Base-by-base conservation (phyloP, 208 protist species). In the Plasmodiophora brassicae region DNA sequence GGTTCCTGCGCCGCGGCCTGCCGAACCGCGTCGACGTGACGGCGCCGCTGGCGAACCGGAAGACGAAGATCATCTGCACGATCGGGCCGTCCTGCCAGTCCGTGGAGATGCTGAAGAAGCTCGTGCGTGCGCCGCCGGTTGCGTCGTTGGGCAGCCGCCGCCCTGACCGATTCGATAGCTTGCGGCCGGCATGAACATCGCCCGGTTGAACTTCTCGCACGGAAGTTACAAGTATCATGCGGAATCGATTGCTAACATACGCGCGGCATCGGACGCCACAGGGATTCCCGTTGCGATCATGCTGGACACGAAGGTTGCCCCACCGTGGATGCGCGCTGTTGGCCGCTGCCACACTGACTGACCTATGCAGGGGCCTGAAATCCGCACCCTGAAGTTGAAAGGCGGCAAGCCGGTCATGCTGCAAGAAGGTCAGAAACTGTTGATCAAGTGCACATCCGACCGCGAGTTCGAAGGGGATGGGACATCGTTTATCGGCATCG, bases 401-500 rank as follows among this genome's bases (percentile, higher is more conserved):
- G 84, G 86, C 38, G 93, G 91, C 88, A 92, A 92, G 54, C 93
- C 94, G 85, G 92, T 78, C n/a, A 78, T 78, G 65, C 5, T 78
- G 10, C 5, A 78, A 5, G 65, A 78, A 32, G 65, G 65, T 38
- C 5, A 78, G 41, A 38, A 78, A 32, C n/a, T 78, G 65, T 8
- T 8, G 41, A 78, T 78, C 41, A 38, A 38, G 5, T 78, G 65
- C 41, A 78, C 65, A 5, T 38, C 14, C 5, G n/a, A 78, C 41
- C 5, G 14, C 5, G 65, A 93, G 38, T 93, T 89, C 43, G 90
- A 90, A 35, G 87, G 91, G 71, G 46, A 93, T 46, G 92, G 94
- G 71, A n/a, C n/a, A n/a, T 90, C 94, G 35, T 91, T 93, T 71
- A 95, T 98, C 89, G 97, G 94, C 89, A 90, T 98, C 35, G 96